Evolutionary conservation across 805 yeast genomes (phyloP).

Genomic region (Pichia cephalocereana): DNA sequence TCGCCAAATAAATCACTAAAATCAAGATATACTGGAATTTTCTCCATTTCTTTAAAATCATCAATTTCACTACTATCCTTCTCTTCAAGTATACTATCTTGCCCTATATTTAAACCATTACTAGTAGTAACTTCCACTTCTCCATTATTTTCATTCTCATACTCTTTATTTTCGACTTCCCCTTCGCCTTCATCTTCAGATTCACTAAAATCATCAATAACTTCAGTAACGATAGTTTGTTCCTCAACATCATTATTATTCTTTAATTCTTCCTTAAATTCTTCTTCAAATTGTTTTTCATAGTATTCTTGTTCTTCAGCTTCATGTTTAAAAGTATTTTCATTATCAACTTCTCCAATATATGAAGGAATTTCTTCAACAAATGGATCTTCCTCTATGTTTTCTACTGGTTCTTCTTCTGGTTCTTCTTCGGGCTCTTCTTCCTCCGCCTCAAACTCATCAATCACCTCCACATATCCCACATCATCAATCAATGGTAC

Average conservation of each 20-base stretch:
- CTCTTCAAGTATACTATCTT: no score
- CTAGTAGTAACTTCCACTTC: background rate
- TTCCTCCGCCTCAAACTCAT: background rate
- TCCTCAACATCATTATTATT: no score
- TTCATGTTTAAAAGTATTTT: background rate
- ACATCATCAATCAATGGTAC: background rate
- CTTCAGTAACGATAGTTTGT: background rate
- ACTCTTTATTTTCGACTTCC: background rate
- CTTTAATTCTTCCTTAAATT: background rate
- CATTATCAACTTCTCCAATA: background rate
- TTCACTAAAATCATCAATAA: constrained; percentile 3
- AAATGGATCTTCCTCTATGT: background rate
- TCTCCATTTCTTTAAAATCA: background rate
- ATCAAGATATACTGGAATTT: constrained; percentile 22
- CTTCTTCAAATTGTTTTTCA: background rate
- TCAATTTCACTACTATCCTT: no score
- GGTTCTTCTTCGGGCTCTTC: background rate
- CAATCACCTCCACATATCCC: background rate
- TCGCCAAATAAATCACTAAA: constrained; percentile 11
- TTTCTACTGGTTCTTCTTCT: constrained; percentile 1
- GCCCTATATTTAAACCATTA: no score
- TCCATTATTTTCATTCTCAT: background rate
- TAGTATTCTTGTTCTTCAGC: background rate
- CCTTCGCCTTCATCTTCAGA: background rate
- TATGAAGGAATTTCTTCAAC: background rate